Percentiles rank a stretch among this genome's conserved stretches.
phyloP scores from a whole-genome alignment of 495 filamentous ascomycete genomes.

The Penicillium antarcticum region DNA sequence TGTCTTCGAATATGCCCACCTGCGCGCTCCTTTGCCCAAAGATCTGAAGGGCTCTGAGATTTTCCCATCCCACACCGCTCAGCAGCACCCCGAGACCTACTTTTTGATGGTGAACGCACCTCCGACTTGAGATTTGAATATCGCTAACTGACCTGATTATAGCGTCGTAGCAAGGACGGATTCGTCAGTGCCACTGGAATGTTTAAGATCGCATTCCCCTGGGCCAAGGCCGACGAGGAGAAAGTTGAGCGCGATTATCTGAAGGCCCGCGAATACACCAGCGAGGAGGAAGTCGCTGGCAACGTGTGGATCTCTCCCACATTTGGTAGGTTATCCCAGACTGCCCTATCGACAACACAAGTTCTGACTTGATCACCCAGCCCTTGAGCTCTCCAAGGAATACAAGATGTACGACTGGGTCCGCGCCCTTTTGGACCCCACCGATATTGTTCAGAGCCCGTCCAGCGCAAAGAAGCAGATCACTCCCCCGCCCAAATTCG shows the following conservation, averaged over 20 bases:
- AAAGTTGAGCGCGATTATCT: conserved; percentile 81
- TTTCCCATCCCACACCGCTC: conserved; percentile 63
- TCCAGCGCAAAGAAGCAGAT: conserved; percentile 63
- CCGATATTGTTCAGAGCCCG: conserved; percentile 58
- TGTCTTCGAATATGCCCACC: conserved; percentile 91
- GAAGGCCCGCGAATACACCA: conserved; percentile 71
- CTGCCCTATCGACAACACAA: neutral
- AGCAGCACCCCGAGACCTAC: conserved; percentile 74
- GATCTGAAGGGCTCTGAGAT: conserved; percentile 85
- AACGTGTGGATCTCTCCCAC: conserved; percentile 93
- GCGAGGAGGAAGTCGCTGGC: conserved; percentile 87
- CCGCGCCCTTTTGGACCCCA: conserved; percentile 77
- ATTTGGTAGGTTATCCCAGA: conserved; percentile 53
- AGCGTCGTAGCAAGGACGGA: conserved; percentile 90
- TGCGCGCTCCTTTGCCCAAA: conserved; percentile 85
- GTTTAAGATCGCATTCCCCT: conserved; percentile 99
- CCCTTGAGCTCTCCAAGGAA: conserved; percentile 79
- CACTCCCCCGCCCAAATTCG: conserved; percentile 66
- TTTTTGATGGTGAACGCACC: conserved; percentile 76
- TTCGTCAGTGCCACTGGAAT: conserved; percentile 95
- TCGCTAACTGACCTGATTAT: conserved; percentile 12
- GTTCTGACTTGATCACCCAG: conserved; percentile 37
- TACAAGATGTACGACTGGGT: conserved; percentile 85
- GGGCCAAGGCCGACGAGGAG: conserved; percentile 81
- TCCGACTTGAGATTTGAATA: neutral